Conservation (phyloP, 768 basidiomycete species). For the Hysterangium stoloniferum region DNA sequence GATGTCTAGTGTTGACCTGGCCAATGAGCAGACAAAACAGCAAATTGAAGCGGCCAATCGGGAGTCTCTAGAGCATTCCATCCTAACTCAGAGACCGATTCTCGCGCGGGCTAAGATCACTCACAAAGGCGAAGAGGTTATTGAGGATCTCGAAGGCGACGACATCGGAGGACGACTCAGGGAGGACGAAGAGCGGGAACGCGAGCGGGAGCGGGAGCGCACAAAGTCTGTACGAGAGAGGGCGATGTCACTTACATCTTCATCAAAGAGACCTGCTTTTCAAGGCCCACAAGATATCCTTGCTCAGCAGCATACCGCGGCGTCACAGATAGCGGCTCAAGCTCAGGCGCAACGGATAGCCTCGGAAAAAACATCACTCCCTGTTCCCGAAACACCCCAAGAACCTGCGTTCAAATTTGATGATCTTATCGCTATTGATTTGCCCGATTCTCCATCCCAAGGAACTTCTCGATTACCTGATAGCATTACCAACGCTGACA, state of each 20-base stretch:
- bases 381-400: constrained; percentile 13
- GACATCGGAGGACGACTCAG: constrained; percentile 29
- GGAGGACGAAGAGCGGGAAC: constrained; percentile 31
- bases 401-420: constrained; percentile 11
- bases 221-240: constrained; percentile 42
- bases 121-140: constrained; percentile 88
- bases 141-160: constrained; percentile 56
- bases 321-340: constrained; percentile 9
- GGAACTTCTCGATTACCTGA: not conserved
- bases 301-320: constrained; percentile 9
- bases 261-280: constrained; percentile 1
- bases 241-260: constrained; percentile 22
- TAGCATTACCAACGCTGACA: not conserved
- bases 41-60: constrained; percentile 77
- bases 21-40: constrained; percentile 78
- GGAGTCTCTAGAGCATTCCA: constrained; percentile 79
- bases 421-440: constrained; percentile 11
- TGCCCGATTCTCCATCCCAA: constrained; percentile 8
- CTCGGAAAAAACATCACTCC: constrained; percentile 15
- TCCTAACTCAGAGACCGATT: constrained; percentile 56
- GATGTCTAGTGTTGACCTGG: constrained; percentile 85
- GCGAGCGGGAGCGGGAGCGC: constrained; percentile 46
- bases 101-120: constrained; percentile 76
- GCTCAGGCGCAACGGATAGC: constrained; percentile 5
- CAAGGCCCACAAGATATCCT: constrained; percentile 10